Percentiles rank a stretch among this genome's conserved stretches.
Conservation (phyloP, 75 land plant species). For the Selaginella moellendorffii region DNA sequence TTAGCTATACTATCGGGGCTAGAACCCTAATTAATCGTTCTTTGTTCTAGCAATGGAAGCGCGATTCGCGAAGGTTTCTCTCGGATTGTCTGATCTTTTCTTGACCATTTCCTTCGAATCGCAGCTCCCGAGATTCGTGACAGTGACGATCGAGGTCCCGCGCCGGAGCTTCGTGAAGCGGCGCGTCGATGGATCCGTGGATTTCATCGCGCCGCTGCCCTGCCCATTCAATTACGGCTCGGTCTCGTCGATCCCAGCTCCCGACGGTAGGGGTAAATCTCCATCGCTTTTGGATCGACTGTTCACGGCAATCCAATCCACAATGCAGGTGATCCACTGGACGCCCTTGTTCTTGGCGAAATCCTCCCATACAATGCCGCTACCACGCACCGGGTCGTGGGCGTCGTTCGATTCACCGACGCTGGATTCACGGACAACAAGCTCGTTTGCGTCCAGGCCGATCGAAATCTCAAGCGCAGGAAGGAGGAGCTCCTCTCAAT, state of each 20-base stretch:
- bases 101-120: no score
- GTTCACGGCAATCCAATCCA: no score
- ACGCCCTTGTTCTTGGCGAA: slow-evolving; percentile 23
- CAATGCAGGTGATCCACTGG: slow-evolving; percentile 26
- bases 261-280: slow-evolving; percentile 15
- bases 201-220: slow-evolving; percentile 18
- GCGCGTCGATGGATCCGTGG: slow-evolving; percentile 17
- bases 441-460: slow-evolving; percentile 18
- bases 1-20: no score
- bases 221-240: slow-evolving; percentile 31
- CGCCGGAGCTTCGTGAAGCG: slow-evolving; percentile 24
- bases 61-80: no score
- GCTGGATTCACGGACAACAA: slow-evolving; percentile 27
- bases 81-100: no score
- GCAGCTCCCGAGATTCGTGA: slow-evolving; percentile 13
- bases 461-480: slow-evolving; percentile 2
- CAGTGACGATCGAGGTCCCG: slow-evolving; percentile 23
- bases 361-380: slow-evolving; percentile 18
- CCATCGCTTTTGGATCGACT: neutral
- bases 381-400: slow-evolving; percentile 16
- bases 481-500: neutral
- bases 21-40: no score
- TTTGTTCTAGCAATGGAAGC: no score
- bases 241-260: slow-evolving; percentile 16
- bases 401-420: slow-evolving; percentile 22